These are phyloP conservation scores for Neurospora sp. DNA, from an alignment of 495 filamentous ascomycete species.

Conservation along the genomic window DNA sequence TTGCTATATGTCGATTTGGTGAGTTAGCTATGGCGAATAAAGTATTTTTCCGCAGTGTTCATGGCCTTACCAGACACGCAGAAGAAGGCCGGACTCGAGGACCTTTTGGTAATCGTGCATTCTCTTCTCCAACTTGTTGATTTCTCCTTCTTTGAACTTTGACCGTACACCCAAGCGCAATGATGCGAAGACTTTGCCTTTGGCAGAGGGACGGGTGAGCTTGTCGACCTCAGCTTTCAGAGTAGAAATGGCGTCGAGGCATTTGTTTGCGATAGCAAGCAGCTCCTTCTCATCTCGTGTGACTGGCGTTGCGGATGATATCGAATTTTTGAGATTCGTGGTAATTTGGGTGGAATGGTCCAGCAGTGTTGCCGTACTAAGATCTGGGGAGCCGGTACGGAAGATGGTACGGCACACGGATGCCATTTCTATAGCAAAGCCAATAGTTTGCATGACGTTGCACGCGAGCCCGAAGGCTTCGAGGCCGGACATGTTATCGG, in stretches of 20 bases:
- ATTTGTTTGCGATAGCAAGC: background rate
- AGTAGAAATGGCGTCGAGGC: background rate
- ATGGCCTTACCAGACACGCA: conserved; percentile 6
- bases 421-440: conserved; percentile 8
- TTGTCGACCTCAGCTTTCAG: background rate
- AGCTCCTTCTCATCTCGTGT: conserved; percentile 4
- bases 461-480: conserved; percentile 21
- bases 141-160: background rate
- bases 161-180: background rate
- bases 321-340: background rate
- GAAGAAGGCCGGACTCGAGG: conserved; percentile 3
- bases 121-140: conserved; percentile 1
- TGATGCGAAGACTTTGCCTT: background rate
- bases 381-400: conserved; percentile 6
- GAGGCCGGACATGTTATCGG: conserved; percentile 12
- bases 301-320: conserved; percentile 1
- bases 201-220: background rate
- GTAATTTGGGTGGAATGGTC: background rate
- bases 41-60: too few relatives aligned
- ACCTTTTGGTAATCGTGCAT: conserved; percentile 2
- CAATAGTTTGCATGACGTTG: conserved; percentile 23
- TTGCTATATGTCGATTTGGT: background rate
- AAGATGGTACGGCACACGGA: conserved; percentile 2
- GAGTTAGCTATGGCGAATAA: too few relatives aligned
- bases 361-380: background rate